These are phyloP conservation scores for Angophora floribunda DNA, from an alignment of 345 rosid species.

Conservation along the genomic window DNA sequence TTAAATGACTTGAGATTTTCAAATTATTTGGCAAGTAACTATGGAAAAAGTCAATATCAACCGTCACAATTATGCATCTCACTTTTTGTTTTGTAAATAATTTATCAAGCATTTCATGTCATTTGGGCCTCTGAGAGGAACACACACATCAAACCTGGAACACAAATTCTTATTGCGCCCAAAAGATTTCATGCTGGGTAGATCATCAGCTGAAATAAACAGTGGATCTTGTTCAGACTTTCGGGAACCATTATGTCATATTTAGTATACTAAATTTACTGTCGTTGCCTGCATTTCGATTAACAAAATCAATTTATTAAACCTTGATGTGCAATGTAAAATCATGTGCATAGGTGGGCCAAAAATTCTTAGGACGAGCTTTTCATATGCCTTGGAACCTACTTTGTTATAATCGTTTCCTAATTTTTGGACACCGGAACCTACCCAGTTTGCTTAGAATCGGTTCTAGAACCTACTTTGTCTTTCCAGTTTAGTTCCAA, in stretches of 20 bases:
- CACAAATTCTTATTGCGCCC: not conserved
- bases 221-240: not conserved
- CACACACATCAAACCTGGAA: not conserved
- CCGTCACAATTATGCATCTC: not conserved
- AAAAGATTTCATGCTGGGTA: not conserved
- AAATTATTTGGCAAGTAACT: not conserved
- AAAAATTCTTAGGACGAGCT: not conserved
- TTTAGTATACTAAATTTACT: not conserved
- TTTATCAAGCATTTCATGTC: not conserved
- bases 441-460: too few species aligned
- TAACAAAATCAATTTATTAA: not conserved
- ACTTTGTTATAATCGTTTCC: too few species aligned
- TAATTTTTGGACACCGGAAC: too few species aligned
- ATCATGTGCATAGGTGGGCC: not conserved
- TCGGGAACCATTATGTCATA: not conserved
- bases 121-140: not conserved
- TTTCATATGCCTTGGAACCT: not conserved
- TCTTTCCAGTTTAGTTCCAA: too few species aligned
- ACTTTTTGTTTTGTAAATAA: not conserved
- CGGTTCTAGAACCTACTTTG: too few species aligned
- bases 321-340: not conserved
- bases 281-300: not conserved
- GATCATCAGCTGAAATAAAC: not conserved
- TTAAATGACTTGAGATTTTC: not conserved
- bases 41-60: not conserved